Conservation (phyloP, 1,139 yeast genomes). For the Diutina mesorugosa region DNA sequence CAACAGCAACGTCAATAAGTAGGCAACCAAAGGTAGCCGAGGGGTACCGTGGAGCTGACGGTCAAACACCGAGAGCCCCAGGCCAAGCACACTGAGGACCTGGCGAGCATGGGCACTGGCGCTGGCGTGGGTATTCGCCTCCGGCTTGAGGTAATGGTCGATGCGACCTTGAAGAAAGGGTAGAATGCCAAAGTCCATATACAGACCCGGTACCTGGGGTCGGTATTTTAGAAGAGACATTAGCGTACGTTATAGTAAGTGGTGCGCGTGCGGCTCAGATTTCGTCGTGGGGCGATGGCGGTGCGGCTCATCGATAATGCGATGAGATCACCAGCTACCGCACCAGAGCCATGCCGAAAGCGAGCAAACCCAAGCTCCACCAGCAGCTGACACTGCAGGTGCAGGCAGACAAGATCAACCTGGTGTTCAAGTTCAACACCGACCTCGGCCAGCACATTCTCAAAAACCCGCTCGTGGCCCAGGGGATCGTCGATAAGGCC, state of each 20-base stretch:
- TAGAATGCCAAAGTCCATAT: not conserved
- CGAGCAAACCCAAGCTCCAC: slow-evolving; percentile 38
- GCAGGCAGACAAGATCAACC: slow-evolving; percentile 57
- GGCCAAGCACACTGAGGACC: not conserved
- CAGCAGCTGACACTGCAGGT: slow-evolving; percentile 34
- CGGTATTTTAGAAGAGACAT: not conserved
- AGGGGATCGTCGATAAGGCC: slow-evolving; percentile 96
- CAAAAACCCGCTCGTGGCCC: slow-evolving; percentile 93
- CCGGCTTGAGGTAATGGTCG: not conserved
- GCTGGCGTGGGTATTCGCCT: not conserved
- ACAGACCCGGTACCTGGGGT: not conserved
- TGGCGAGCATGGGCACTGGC: not conserved
- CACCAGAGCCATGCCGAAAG: slow-evolving; percentile 32
- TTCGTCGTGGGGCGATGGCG: not conserved
- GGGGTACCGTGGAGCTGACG: not conserved
- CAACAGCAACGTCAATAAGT: not conserved
- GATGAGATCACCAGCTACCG: not conserved
- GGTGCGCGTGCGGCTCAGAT: not conserved
- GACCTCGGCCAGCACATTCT: slow-evolving; percentile 94
- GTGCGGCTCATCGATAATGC: not conserved
- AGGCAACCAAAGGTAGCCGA: not conserved
- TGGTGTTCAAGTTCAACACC: slow-evolving; percentile 92
- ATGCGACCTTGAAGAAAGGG: not conserved
- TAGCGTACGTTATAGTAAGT: not conserved
- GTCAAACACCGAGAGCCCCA: not conserved